Conservation (phyloP, 495 filamentous ascomycete species). For the Penicillium roqueforti region DNA sequence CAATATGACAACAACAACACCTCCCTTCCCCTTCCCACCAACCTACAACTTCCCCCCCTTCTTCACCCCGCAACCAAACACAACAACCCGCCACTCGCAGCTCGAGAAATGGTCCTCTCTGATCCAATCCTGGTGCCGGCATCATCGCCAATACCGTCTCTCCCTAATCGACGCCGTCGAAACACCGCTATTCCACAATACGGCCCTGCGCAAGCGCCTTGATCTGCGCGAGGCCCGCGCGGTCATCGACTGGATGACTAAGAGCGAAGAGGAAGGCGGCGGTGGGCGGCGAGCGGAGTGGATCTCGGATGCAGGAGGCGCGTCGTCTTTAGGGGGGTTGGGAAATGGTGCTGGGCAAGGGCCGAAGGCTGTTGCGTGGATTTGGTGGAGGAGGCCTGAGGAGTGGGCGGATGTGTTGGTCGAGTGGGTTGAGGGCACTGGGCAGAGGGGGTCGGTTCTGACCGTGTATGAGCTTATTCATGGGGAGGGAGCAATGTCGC, state of each 20-base stretch:
- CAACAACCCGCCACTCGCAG: constrained; percentile 68
- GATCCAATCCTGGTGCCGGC: constrained; percentile 77
- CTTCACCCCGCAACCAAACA: constrained; percentile 70
- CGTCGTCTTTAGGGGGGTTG: neutral
- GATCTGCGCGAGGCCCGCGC: constrained; percentile 56
- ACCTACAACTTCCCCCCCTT: constrained; percentile 53
- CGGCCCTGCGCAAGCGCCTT: constrained; percentile 52
- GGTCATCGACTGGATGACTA: constrained; percentile 70
- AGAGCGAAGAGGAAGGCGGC: constrained; percentile 55
- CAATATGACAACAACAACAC: constrained; percentile 16
- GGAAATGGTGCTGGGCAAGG: constrained; percentile 7
- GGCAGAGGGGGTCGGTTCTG: constrained; percentile 67
- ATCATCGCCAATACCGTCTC: constrained; percentile 69
- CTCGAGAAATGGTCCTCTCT: constrained; percentile 80
- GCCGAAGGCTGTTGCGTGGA: constrained; percentile 47
- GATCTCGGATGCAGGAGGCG: constrained; percentile 36
- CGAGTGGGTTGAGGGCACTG: constrained; percentile 68
- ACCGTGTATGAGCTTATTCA: constrained; percentile 73
- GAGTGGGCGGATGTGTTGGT: constrained; percentile 66
- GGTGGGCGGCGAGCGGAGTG: constrained; percentile 63
- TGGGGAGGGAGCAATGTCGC: constrained; percentile 57
- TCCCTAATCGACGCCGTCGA: constrained; percentile 58
- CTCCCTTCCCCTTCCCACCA: constrained; percentile 38
- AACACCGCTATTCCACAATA: constrained; percentile 55
- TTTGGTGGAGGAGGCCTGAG: constrained; percentile 68